These are phyloP conservation scores for Hyphochytrium catenoides DNA, from an alignment of 352 stramenopile species.

Conservation along the genomic window DNA sequence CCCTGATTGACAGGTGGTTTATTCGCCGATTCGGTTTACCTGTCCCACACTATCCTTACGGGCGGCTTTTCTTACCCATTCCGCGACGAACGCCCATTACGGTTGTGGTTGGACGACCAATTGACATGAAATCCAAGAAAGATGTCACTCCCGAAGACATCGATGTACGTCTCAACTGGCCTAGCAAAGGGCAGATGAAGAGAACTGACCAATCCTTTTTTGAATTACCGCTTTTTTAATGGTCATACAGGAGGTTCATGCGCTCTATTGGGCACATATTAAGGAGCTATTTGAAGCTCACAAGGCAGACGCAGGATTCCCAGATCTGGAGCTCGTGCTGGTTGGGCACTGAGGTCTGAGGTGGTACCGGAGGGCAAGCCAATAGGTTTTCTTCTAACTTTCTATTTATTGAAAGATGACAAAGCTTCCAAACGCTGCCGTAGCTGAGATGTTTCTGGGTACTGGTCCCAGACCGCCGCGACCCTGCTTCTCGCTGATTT, in stretches of 20 bases:
- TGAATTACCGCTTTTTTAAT: too few species aligned
- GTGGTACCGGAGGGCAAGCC: neutral
- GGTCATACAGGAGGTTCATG: too few species aligned
- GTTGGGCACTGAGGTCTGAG: constrained; percentile 9
- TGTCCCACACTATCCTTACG: constrained; percentile 49
- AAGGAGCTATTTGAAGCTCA: constrained; percentile 31
- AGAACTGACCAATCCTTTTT: too few species aligned
- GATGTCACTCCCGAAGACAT: constrained; percentile 25
- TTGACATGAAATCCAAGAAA: constrained; percentile 21
- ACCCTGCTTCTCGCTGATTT: constrained; percentile 13
- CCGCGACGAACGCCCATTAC: constrained; percentile 28
- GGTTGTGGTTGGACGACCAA: constrained; percentile 29
- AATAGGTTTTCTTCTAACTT: neutral
- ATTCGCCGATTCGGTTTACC: constrained; percentile 44
- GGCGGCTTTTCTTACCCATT: constrained; percentile 29
- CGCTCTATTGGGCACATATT: constrained; percentile 25
- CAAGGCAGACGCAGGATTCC: constrained; percentile 40
- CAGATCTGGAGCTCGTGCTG: constrained; percentile 37
- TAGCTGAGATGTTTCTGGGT: constrained; percentile 21
- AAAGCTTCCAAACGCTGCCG: constrained; percentile 29
- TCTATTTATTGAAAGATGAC: constrained; percentile 3
- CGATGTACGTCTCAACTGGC: too few species aligned
- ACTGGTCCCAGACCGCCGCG: constrained; percentile 18
- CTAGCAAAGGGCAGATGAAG: too few species aligned
- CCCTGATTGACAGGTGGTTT: constrained; percentile 40